Evolutionary conservation across 345 rosid genomes (phyloP).

Genomic region (Aurinia saxatilis): DNA sequence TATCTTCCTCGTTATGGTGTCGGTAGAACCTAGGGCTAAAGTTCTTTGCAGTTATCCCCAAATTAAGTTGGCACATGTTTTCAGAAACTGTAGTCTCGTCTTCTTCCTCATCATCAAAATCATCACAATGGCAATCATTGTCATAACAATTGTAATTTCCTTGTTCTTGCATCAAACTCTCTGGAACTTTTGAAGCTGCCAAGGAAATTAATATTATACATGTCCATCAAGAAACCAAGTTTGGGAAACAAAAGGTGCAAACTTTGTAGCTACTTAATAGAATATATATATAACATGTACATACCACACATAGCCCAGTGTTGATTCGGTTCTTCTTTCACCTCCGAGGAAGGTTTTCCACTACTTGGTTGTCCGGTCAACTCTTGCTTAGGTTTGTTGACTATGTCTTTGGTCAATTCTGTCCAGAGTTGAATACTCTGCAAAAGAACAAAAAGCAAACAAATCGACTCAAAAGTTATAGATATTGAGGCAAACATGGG

Average conservation of each 20-base stretch:
- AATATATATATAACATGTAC: neutral
- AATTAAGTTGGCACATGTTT: neutral
- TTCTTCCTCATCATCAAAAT: neutral
- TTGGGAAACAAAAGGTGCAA: neutral
- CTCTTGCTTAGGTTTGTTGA: neutral
- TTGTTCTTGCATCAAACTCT: neutral
- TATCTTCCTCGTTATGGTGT: neutral
- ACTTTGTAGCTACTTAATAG: neutral
- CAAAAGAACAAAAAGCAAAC: neutral
- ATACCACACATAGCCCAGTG: constrained; percentile 13
- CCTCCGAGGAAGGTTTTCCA: neutral
- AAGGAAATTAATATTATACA: neutral
- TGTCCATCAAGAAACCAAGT: constrained; percentile 9
- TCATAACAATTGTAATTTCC: neutral
- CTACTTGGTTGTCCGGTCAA: neutral
- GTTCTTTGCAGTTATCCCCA: neutral
- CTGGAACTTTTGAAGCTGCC: neutral
- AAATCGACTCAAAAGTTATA: neutral
- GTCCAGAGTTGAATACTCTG: constrained; percentile 13
- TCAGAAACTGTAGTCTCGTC: neutral
- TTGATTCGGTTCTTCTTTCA: neutral
- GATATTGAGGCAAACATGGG: neutral
- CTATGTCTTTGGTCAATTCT: constrained; percentile 5
- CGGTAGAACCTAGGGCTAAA: neutral
- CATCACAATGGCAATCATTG: neutral